A percentile compares a stretch with the other conserved stretches of the same genome.
These are phyloP conservation scores for Phytophthora agathidicida DNA, from an alignment of 352 stramenopile species.

Conservation along the genomic window DNA sequence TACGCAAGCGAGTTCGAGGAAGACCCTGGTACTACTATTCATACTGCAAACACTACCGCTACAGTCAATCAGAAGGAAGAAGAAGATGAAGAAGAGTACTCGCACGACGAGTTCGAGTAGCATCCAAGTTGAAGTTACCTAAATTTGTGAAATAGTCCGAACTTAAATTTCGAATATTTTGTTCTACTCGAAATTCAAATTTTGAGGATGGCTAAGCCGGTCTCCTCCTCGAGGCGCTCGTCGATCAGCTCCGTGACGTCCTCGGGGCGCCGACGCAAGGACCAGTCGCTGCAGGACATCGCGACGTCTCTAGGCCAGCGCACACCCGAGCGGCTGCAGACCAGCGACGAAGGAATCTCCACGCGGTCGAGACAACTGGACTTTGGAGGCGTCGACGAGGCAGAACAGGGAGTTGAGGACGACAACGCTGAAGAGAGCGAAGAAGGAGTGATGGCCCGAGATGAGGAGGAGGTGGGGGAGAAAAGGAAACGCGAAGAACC, in stretches of 20 bases:
- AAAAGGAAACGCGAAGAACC: no score
- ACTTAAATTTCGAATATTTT: no score
- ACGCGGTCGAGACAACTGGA: constrained; percentile 41
- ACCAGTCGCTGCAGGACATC: constrained; percentile 28
- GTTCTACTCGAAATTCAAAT: no score
- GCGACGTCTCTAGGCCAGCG: constrained; percentile 23
- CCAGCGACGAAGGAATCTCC: constrained; percentile 7
- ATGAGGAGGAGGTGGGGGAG: no score
- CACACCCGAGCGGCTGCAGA: constrained; percentile 7
- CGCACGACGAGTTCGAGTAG: constrained; percentile 51
- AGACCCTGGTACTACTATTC: constrained; percentile 20
- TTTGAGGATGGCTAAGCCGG: constrained; percentile 5
- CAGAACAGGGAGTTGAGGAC: constrained; percentile 6
- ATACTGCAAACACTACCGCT: not conserved
- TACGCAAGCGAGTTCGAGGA: constrained; percentile 55
- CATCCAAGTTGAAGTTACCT: constrained; percentile 23
- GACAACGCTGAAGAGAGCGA: not conserved
- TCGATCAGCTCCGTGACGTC: constrained; percentile 32
- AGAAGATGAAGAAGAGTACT: constrained; percentile 38
- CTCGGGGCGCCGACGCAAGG: constrained; percentile 16
- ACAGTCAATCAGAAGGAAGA: constrained; percentile 15
- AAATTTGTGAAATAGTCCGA: constrained; percentile 22
- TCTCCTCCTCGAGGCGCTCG: constrained; percentile 2
- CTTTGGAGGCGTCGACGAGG: constrained; percentile 29
- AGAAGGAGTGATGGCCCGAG: no score